phyloP scores from a whole-genome alignment of 2,329 filamentous ascomycete species.

The Fusarium succisae region DNA sequence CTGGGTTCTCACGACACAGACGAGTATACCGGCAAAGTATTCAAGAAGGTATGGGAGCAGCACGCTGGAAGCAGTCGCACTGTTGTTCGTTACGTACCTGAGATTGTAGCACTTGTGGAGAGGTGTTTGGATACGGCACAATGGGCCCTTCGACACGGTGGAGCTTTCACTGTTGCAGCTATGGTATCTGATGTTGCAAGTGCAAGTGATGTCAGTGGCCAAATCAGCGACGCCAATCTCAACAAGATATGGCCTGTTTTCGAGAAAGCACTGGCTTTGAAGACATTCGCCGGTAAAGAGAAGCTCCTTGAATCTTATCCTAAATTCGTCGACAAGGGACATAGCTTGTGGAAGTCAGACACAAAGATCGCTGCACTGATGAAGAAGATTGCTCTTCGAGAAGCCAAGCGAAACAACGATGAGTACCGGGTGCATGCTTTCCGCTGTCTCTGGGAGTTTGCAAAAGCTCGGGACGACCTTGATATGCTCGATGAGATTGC shows the following conservation, averaged over 20 bases:
- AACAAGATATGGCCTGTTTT: constrained; percentile 81
- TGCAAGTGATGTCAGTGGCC: constrained; percentile 64
- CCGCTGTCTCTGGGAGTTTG: constrained; percentile 75
- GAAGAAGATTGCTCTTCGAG: constrained; percentile 83
- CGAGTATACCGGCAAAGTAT: constrained; percentile 80
- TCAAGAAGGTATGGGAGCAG: constrained; percentile 86
- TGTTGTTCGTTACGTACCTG: constrained; percentile 82
- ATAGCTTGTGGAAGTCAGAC: constrained; percentile 65
- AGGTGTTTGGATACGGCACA: constrained; percentile 79
- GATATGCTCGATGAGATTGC: constrained; percentile 75
- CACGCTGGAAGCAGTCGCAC: constrained; percentile 87
- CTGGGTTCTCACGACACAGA: constrained; percentile 87
- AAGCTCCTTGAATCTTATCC: constrained; percentile 82
- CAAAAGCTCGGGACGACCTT: constrained; percentile 72
- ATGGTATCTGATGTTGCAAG: constrained; percentile 72
- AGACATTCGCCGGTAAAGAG: constrained; percentile 94
- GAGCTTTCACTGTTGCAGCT: constrained; percentile 81
- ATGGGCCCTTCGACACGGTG: constrained; percentile 91
- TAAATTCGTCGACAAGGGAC: constrained; percentile 75
- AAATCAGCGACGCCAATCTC: constrained; percentile 69
- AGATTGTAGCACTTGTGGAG: constrained; percentile 77
- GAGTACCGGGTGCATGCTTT: constrained; percentile 82
- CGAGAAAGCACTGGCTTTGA: constrained; percentile 83
- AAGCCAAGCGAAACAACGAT: constrained; percentile 93
- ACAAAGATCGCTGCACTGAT: constrained; percentile 67